Conservation (phyloP, 768 basidiomycete genomes). For the Amanita phalloides region DNA sequence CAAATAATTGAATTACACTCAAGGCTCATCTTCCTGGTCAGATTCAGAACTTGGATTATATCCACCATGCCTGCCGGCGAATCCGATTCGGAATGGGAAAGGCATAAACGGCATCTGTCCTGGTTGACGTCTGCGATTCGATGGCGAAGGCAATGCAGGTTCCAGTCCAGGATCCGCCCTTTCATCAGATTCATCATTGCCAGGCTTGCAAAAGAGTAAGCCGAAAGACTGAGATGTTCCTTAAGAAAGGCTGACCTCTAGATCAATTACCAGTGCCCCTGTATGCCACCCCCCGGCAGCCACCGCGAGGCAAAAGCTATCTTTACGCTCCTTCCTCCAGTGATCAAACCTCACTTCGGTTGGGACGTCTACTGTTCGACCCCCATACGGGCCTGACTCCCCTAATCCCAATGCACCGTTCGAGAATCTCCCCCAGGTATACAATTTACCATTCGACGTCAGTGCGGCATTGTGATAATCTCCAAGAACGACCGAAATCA, state of each 20-base stretch:
- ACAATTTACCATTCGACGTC: slow-evolving; percentile 61
- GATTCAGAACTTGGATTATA: neutral
- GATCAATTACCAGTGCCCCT: slow-evolving; percentile 79
- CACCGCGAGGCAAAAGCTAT: slow-evolving; percentile 69
- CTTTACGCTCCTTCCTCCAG: slow-evolving; percentile 32
- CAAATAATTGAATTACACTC: neutral
- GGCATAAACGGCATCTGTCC: slow-evolving; percentile 1
- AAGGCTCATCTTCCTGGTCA: neutral
- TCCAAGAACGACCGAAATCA: slow-evolving; percentile 84
- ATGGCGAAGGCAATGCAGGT: neutral
- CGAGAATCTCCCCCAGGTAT: slow-evolving; percentile 76
- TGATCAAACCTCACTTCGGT: slow-evolving; percentile 67
- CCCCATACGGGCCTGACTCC: slow-evolving; percentile 31
- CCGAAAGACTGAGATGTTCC: neutral
- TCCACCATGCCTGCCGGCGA: neutral
- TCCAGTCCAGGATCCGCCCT: neutral
- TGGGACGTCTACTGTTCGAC: slow-evolving; percentile 44
- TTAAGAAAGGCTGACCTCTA: slow-evolving; percentile 43
- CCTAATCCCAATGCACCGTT: slow-evolving; percentile 82
- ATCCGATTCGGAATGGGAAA: slow-evolving; percentile 4
- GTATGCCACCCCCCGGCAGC: slow-evolving; percentile 89
- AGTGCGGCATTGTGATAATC: slow-evolving; percentile 91
- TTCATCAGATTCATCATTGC: neutral
- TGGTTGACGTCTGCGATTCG: neutral
- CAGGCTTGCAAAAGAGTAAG: neutral